phyloP scores from a whole-genome alignment of 108 stramenopile species.

The Conticribra guillardii region DNA sequence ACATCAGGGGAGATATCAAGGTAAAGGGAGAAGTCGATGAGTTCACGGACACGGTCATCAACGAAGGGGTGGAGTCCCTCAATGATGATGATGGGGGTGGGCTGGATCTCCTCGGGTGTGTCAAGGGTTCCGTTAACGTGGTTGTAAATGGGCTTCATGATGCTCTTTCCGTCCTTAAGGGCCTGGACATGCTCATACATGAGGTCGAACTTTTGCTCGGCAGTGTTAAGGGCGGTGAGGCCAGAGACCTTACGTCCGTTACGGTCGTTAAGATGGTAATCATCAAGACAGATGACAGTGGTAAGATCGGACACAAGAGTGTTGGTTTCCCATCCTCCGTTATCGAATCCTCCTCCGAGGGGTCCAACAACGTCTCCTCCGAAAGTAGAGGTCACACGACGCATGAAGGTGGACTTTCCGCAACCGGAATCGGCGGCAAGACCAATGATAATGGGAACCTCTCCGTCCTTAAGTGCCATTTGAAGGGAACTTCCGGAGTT shows the following conservation, averaged over 20 bases:
- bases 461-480: slow-evolving; percentile 76
- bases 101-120: slow-evolving; percentile 92
- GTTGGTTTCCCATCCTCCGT: slow-evolving; percentile 98
- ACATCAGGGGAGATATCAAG: slow-evolving; percentile 96
- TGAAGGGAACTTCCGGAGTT: slow-evolving; percentile 56
- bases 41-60: slow-evolving; percentile 93
- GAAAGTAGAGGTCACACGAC: slow-evolving; percentile 96
- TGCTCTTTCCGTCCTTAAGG: slow-evolving; percentile 92
- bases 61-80: slow-evolving; percentile 98
- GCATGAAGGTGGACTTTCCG: slow-evolving; percentile 99
- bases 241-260: slow-evolving; percentile 93
- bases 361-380: slow-evolving; percentile 95
- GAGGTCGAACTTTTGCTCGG: slow-evolving; percentile 97
- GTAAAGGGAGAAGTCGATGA: slow-evolving; percentile 97
- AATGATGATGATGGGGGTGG: slow-evolving; percentile 97
- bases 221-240: slow-evolving; percentile 90
- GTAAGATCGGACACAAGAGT: slow-evolving; percentile 96
- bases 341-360: slow-evolving; percentile 89
- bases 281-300: slow-evolving; percentile 98
- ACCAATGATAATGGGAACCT: slow-evolving; percentile 92
- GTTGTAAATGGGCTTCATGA: slow-evolving; percentile 98
- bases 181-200: slow-evolving; percentile 96
- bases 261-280: slow-evolving; percentile 98
- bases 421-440: slow-evolving; percentile 98
- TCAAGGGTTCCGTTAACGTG: slow-evolving; percentile 99